phyloP scores from a whole-genome alignment of 2,329 filamentous ascomycete species.

The Sarocladium brachiariae region DNA sequence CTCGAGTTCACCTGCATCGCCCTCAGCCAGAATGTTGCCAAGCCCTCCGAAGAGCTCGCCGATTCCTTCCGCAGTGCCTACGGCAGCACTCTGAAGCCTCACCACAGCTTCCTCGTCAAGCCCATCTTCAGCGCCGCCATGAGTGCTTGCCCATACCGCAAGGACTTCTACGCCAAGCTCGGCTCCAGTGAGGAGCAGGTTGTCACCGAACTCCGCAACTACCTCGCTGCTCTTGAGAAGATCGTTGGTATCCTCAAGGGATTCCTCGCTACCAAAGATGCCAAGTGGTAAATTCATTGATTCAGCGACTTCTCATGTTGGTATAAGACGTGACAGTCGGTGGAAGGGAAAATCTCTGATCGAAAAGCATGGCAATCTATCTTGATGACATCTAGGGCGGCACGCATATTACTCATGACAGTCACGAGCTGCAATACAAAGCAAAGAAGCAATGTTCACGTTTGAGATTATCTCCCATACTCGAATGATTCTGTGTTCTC shows the following conservation, averaged over 20 bases:
- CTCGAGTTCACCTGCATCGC: constrained; percentile 90
- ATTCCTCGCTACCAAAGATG: constrained; percentile 49
- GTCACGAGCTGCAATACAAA: background rate
- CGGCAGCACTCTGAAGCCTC: constrained; percentile 76
- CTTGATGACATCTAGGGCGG: background rate
- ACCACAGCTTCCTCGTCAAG: constrained; percentile 86
- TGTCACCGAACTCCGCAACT: constrained; percentile 55
- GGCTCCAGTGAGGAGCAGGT: constrained; percentile 61
- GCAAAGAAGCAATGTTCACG: background rate
- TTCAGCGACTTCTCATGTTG: background rate
- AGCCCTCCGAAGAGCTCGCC: constrained; percentile 66
- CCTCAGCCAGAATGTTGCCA: constrained; percentile 68
- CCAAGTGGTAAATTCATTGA: constrained; percentile 42
- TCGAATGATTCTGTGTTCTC: no score
- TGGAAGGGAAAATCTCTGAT: background rate
- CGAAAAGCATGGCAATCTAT: constrained; percentile 5
- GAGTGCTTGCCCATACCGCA: constrained; percentile 85
- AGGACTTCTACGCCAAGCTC: constrained; percentile 87
- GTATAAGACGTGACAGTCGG: background rate
- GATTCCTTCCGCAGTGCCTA: constrained; percentile 85
- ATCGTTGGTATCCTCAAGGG: constrained; percentile 67
- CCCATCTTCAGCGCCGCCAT: constrained; percentile 90
- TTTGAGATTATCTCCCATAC: no score
- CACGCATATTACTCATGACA: constrained; percentile 2
- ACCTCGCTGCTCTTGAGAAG: constrained; percentile 72